These are phyloP conservation scores for Starmera pachycereana DNA, from an alignment of 805 yeast species.

Conservation along the genomic window DNA sequence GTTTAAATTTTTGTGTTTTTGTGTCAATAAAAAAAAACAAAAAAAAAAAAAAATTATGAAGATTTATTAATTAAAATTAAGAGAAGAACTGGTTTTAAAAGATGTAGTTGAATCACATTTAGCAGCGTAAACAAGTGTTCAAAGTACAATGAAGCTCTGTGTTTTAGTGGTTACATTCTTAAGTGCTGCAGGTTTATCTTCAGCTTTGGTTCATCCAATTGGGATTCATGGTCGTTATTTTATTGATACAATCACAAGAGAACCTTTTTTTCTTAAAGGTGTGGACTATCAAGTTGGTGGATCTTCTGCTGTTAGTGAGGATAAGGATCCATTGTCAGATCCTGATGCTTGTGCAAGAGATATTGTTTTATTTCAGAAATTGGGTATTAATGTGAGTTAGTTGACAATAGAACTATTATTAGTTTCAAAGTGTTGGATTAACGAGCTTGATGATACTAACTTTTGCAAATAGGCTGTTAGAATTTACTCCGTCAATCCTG, in stretches of 20 bases:
- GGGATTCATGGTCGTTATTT: slow-evolving; percentile 61
- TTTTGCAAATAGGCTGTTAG: slow-evolving; percentile 42
- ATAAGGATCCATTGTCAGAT: slow-evolving; percentile 69
- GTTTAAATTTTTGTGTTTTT: too few relatives aligned
- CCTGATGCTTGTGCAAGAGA: slow-evolving; percentile 71
- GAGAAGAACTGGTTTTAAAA: too few relatives aligned
- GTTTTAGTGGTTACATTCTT: background rate
- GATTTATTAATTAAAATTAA: too few relatives aligned
- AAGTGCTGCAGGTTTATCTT: background rate
- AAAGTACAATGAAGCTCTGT: background rate
- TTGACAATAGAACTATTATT: too few relatives aligned
- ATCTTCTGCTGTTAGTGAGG: slow-evolving; percentile 54
- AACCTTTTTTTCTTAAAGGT: slow-evolving; percentile 76
- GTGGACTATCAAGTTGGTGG: slow-evolving; percentile 97
- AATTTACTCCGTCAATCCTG: slow-evolving; percentile 79
- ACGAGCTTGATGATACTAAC: too few relatives aligned
- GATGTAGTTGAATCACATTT: too few relatives aligned
- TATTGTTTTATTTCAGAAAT: slow-evolving; percentile 64
- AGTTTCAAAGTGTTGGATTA: too few relatives aligned
- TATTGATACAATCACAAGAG: slow-evolving; percentile 60
- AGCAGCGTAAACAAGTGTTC: too few relatives aligned
- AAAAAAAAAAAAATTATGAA: too few relatives aligned
- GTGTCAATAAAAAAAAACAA: too few relatives aligned
- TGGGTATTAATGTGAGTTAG: slow-evolving; percentile 56
- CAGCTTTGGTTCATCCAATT: slow-evolving; percentile 50